Evolutionary conservation across 768 basidiomycete genomes (phyloP).

Genomic region (Solioccasus polychromus): DNA sequence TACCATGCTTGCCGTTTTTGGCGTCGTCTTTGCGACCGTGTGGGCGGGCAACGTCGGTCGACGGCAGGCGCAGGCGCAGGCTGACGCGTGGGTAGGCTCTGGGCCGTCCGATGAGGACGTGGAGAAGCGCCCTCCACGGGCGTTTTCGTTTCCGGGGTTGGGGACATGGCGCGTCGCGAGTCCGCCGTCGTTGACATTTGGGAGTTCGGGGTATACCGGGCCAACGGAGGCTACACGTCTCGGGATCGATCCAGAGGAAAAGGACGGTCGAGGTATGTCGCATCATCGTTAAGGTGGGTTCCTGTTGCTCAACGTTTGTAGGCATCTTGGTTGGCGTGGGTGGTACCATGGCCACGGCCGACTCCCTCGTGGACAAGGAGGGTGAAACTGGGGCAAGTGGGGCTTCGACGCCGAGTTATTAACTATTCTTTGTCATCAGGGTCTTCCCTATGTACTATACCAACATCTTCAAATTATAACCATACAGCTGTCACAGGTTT

Average conservation of each 20-base stretch:
- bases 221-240: neutral
- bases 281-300: neutral
- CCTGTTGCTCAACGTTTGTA: neutral
- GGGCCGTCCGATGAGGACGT: neutral
- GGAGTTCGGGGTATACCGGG: neutral
- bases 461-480: conserved; percentile 8
- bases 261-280: conserved; percentile 2
- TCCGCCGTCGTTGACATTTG: conserved; percentile 4
- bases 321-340: neutral
- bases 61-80: conserved; percentile 1
- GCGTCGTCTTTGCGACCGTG: conserved; percentile 33
- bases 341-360: neutral
- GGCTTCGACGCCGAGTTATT: neutral
- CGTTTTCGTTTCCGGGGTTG: conserved; percentile 12
- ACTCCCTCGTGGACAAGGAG: neutral
- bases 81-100: too few species aligned
- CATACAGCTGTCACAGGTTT: conserved; percentile 12
- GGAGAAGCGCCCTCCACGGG: neutral
- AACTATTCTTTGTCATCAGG: neutral
- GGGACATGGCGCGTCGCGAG: conserved; percentile 20
- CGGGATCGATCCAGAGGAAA: neutral
- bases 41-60: conserved; percentile 22
- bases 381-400: neutral
- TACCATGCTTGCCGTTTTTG: conserved; percentile 30
- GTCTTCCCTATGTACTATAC: neutral